A percentile compares a stretch with the other conserved stretches of the same genome.
phyloP scores from a whole-genome alignment of 2,329 filamentous ascomycete species.

The Polychaeton citri region DNA sequence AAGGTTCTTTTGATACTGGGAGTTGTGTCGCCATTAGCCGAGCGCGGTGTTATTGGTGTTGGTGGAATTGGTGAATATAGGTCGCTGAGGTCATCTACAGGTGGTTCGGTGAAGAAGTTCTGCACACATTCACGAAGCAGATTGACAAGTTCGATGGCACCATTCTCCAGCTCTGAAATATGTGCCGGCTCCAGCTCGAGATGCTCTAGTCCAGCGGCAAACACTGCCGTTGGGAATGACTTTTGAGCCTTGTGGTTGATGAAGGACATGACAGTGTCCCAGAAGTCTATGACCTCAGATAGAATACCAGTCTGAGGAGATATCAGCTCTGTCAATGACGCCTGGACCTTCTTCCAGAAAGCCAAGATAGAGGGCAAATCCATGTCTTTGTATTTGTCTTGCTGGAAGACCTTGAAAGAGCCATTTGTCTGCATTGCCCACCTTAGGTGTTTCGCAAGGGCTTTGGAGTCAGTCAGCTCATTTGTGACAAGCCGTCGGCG shows the following conservation, averaged over 20 bases:
- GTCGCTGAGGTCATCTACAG: conserved; percentile 78
- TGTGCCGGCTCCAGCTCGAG: conserved; percentile 65
- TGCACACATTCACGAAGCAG: conserved; percentile 68
- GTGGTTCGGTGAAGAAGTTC: conserved; percentile 74
- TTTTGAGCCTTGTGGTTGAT: conserved; percentile 75
- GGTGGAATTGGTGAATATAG: conserved; percentile 69
- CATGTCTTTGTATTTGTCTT: conserved; percentile 40
- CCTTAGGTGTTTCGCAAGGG: conserved; percentile 58
- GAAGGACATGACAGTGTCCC: conserved; percentile 83
- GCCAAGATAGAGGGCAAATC: conserved; percentile 73
- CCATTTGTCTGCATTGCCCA: neutral
- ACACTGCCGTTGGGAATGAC: conserved; percentile 46
- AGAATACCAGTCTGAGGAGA: conserved; percentile 64
- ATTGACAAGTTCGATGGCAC: conserved; percentile 68
- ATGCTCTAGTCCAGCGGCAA: conserved; percentile 60
- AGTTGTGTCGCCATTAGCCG: conserved; percentile 32
- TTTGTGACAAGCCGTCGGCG: conserved; percentile 64
- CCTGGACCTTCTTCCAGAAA: conserved; percentile 79
- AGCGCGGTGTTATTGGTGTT: conserved; percentile 54
- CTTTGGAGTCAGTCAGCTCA: conserved; percentile 56
- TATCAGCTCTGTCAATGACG: conserved; percentile 60
- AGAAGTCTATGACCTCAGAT: conserved; percentile 84
- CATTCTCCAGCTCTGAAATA: conserved; percentile 59
- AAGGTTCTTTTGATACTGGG: conserved; percentile 53
- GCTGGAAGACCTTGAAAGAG: neutral